These are phyloP conservation scores for Gleditsia sinensis DNA, from an alignment of 306 rosid genomes.

Conservation along the genomic window DNA sequence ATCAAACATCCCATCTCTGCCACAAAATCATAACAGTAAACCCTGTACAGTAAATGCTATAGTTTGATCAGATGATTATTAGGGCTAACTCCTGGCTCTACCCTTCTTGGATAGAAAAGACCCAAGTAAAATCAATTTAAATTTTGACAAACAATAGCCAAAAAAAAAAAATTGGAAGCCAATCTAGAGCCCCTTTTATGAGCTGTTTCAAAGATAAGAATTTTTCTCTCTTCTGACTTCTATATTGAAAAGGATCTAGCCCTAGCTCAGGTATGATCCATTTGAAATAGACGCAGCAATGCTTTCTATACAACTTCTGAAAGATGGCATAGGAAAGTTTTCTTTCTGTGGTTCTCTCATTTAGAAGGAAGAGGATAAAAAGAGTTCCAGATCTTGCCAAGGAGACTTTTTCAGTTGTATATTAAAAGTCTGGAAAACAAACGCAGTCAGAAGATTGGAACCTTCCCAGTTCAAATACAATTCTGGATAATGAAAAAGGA, in stretches of 20 bases:
- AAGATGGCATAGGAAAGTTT: not conserved
- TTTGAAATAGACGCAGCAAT: slow-evolving; percentile 19
- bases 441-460: slow-evolving; percentile 25
- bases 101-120: slow-evolving; percentile 14
- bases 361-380: not conserved
- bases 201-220: not conserved
- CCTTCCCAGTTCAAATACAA: slow-evolving; percentile 21
- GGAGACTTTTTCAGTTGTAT: not conserved
- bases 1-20: slow-evolving; percentile 67
- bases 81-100: slow-evolving; percentile 26
- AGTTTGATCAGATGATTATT: not conserved
- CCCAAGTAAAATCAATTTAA: not conserved
- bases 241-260: slow-evolving; percentile 24
- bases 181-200: not conserved
- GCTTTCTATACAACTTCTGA: slow-evolving; percentile 2
- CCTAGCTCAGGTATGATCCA: slow-evolving; percentile 33
- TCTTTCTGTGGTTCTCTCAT: not conserved
- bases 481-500: not conserved
- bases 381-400: slow-evolving; percentile 35
- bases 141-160: not conserved
- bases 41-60: slow-evolving; percentile 12
- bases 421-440: slow-evolving; percentile 25
- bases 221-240: not conserved
- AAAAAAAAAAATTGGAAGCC: not conserved
- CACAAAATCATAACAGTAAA: slow-evolving; percentile 72